phyloP scores from a whole-genome alignment of 768 basidiomycete genomes.

The Pleurotus sapidus region DNA sequence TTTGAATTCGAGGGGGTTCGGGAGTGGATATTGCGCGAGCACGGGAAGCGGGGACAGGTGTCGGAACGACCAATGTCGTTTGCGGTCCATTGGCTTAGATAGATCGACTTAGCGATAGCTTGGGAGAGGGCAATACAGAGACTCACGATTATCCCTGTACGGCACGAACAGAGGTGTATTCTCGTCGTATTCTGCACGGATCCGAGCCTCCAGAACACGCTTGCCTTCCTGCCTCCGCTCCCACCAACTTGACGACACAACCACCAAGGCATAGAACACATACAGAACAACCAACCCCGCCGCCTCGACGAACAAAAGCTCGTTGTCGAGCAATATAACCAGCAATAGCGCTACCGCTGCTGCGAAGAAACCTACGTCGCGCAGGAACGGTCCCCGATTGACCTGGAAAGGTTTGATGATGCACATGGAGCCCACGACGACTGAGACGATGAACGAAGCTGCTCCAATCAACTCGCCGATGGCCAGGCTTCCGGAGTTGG shows the following conservation, averaged over 20 bases:
- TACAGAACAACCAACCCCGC: conserved; percentile 71
- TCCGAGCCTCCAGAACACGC: conserved; percentile 44
- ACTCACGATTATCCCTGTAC: conserved; percentile 65
- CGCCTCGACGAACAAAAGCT: conserved; percentile 73
- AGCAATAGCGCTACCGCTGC: conserved; percentile 75
- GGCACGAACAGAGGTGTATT: conserved; percentile 36
- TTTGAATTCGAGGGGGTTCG: conserved; percentile 30
- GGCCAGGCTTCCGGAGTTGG: conserved; percentile 83
- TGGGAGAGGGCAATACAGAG: not conserved
- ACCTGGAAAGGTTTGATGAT: conserved; percentile 95
- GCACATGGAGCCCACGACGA: conserved; percentile 97
- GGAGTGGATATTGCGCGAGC: conserved; percentile 39
- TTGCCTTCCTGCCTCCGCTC: conserved; percentile 49
- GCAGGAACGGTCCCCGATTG: conserved; percentile 73
- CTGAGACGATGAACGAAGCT: conserved; percentile 92
- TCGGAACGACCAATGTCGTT: conserved; percentile 20
- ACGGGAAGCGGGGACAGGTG: conserved; percentile 28
- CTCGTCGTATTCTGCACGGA: conserved; percentile 58
- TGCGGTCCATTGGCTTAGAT: conserved; percentile 14
- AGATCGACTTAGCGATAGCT: not conserved
- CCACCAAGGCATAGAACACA: conserved; percentile 68
- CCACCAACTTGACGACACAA: conserved; percentile 80
- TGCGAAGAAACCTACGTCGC: conserved; percentile 96
- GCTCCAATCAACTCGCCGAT: conserved; percentile 95
- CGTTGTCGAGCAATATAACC: conserved; percentile 72